Evolutionary conservation across 129 eudicot species (phyloP).

Genomic region (Sambucus nigra): DNA sequence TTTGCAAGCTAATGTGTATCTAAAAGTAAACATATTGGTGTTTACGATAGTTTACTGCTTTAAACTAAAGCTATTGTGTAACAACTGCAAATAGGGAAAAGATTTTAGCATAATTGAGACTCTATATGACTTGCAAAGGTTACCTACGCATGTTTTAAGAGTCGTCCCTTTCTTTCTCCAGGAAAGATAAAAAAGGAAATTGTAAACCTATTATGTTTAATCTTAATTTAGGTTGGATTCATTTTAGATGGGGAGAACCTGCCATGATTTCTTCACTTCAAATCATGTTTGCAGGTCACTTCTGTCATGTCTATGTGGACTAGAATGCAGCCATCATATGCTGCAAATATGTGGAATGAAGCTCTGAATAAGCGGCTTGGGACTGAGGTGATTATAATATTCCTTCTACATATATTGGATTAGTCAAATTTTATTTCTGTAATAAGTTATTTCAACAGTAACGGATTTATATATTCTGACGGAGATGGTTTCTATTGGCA

Average conservation of each 20-base stretch:
- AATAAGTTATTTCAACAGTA: too few species aligned
- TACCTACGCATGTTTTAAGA: background rate
- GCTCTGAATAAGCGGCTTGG: conserved; percentile 98
- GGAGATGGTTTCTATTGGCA: too few species aligned
- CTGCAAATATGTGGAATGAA: conserved; percentile 99
- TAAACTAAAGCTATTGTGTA: too few species aligned
- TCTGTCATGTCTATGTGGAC: conserved; percentile 99
- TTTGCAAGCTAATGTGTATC: too few species aligned
- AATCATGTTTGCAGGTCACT: conserved; percentile 57
- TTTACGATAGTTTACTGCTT: too few species aligned
- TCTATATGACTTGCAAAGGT: too few species aligned
- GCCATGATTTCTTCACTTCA: background rate
- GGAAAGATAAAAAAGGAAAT: background rate
- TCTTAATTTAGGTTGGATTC: background rate
- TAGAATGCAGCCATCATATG: conserved; percentile 98
- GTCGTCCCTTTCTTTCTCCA: background rate
- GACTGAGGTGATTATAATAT: conserved; percentile 56
- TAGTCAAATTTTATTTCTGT: background rate
- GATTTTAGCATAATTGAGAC: too few species aligned
- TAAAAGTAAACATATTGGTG: too few species aligned
- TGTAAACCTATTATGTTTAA: background rate
- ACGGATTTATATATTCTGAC: too few species aligned
- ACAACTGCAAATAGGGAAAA: too few species aligned
- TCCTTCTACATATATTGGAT: background rate
- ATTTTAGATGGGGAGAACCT: background rate